Evolutionary conservation across 768 basidiomycete genomes (phyloP).

Genomic region (Brasilioporus rufonigricans): DNA sequence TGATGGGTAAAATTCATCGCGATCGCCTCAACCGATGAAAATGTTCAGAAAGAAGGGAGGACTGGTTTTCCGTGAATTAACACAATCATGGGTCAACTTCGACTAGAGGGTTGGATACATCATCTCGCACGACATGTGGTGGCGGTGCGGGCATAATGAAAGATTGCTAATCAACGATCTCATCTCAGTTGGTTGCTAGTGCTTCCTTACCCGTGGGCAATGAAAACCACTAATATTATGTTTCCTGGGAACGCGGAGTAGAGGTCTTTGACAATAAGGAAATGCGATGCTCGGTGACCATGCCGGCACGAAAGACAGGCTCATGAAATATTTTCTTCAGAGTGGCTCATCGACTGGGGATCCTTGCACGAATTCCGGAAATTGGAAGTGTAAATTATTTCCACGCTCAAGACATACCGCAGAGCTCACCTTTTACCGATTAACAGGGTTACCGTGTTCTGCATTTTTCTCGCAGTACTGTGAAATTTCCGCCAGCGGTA

Average conservation of each 20-base stretch:
- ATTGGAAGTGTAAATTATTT: slow-evolving; percentile 20
- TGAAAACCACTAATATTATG: too few species aligned
- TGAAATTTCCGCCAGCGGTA: slow-evolving; percentile 30
- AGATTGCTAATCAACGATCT: slow-evolving; percentile 24
- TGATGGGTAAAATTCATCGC: slow-evolving; percentile 5
- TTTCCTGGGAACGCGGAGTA: slow-evolving; percentile 23
- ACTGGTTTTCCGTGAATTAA: slow-evolving; percentile 19
- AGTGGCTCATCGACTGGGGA: slow-evolving; percentile 11
- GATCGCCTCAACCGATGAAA: neutral
- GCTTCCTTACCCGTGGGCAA: slow-evolving; percentile 25
- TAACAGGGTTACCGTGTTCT: slow-evolving; percentile 13
- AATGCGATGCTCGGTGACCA: slow-evolving; percentile 20
- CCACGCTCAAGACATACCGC: slow-evolving; percentile 5
- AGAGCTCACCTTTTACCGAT: slow-evolving; percentile 5
- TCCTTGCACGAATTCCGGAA: slow-evolving; percentile 24
- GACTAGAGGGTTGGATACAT: slow-evolving; percentile 18
- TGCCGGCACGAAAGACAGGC: slow-evolving; percentile 3
- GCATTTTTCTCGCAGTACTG: slow-evolving; percentile 26
- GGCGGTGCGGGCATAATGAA: slow-evolving; percentile 30
- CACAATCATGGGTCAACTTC: slow-evolving; percentile 20
- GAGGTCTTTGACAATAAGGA: slow-evolving; percentile 13
- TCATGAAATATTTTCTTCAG: slow-evolving; percentile 5
- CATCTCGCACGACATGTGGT: slow-evolving; percentile 25
- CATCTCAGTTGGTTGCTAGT: slow-evolving; percentile 29
- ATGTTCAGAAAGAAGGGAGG: neutral